Conservation (phyloP, 2,329 filamentous ascomycete species). For the Decorospora gaudefroyi region DNA sequence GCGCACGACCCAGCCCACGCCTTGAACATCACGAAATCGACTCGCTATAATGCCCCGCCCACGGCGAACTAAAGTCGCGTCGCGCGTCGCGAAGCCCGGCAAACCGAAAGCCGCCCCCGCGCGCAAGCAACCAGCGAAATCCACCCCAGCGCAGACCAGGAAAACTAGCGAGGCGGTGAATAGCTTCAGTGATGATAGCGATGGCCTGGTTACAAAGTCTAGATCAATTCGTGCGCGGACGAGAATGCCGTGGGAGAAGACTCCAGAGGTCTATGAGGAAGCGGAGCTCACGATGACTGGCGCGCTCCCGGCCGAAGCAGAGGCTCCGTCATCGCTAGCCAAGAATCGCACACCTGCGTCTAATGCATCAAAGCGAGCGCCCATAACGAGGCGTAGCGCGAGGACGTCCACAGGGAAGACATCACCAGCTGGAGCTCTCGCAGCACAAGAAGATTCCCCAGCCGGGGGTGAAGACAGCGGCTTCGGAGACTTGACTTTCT, state of each 20-base stretch:
- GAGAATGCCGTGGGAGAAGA: slow-evolving; percentile 25
- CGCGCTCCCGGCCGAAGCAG: slow-evolving; percentile 34
- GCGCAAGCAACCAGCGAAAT: slow-evolving; percentile 25
- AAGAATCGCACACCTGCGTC: slow-evolving; percentile 31
- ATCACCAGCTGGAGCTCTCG: slow-evolving; percentile 12
- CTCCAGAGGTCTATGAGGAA: slow-evolving; percentile 25
- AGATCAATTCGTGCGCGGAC: slow-evolving; percentile 27
- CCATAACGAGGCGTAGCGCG: slow-evolving; percentile 26
- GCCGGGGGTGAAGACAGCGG: slow-evolving; percentile 35
- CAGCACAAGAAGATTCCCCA: slow-evolving; percentile 14
- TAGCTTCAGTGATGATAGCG: slow-evolving; percentile 45
- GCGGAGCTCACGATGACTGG: slow-evolving; percentile 45
- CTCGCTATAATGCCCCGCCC: slow-evolving; percentile 44
- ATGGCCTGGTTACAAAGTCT: slow-evolving; percentile 42
- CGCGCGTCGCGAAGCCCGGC: slow-evolving; percentile 37
- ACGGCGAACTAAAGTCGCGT: slow-evolving; percentile 46
- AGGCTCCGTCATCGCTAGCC: slow-evolving; percentile 1
- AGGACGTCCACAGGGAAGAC: slow-evolving; percentile 20
- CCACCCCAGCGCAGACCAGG: slow-evolving; percentile 22
- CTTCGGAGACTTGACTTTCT: slow-evolving; percentile 43
- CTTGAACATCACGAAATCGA: slow-evolving; percentile 1
- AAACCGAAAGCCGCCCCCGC: slow-evolving; percentile 25
- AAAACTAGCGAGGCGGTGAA: slow-evolving; percentile 22
- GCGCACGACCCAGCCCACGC: slow-evolving; percentile 4
- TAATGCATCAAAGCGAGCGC: slow-evolving; percentile 23